These are phyloP conservation scores for Sphenostylis stenocarpa DNA, from an alignment of 306 rosid genomes.

Conservation along the genomic window DNA sequence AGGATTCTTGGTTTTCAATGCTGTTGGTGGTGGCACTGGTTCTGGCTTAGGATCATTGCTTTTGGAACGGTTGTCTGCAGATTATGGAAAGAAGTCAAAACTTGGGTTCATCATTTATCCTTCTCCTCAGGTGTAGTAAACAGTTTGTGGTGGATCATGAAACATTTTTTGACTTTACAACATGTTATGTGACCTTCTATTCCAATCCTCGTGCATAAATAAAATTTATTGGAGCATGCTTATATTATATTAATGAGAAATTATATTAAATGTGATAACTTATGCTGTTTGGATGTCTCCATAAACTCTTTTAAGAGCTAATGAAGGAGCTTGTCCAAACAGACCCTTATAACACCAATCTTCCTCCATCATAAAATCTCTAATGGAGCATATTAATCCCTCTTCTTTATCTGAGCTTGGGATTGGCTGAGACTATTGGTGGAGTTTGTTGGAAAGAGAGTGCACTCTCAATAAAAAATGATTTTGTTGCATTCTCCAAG, in stretches of 20 bases:
- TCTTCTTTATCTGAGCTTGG: too few species aligned
- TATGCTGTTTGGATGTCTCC: too few species aligned
- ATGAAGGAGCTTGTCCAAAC: too few species aligned
- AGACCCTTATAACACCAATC: too few species aligned
- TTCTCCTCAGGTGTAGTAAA: slow-evolving; percentile 67
- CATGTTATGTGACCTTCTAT: background rate
- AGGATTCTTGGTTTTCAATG: slow-evolving; percentile 74
- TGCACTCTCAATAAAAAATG: background rate
- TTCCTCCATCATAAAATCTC: too few species aligned
- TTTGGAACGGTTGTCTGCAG: slow-evolving; percentile 67
- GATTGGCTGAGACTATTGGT: too few species aligned
- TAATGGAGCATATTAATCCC: too few species aligned
- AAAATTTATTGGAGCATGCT: too few species aligned
- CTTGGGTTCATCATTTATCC: slow-evolving; percentile 77
- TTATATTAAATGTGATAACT: too few species aligned
- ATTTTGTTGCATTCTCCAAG: background rate
- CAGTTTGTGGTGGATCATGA: background rate
- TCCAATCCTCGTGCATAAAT: background rate
- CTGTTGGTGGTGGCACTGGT: slow-evolving; percentile 88
- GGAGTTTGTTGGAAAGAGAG: background rate
- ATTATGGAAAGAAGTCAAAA: slow-evolving; percentile 74
- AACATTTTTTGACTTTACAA: background rate
- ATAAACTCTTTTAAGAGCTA: too few species aligned
- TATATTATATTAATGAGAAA: too few species aligned
- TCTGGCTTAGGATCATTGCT: slow-evolving; percentile 78